phyloP scores from a whole-genome alignment of 208 protist genomes.

The Trypanosoma brucei region DNA sequence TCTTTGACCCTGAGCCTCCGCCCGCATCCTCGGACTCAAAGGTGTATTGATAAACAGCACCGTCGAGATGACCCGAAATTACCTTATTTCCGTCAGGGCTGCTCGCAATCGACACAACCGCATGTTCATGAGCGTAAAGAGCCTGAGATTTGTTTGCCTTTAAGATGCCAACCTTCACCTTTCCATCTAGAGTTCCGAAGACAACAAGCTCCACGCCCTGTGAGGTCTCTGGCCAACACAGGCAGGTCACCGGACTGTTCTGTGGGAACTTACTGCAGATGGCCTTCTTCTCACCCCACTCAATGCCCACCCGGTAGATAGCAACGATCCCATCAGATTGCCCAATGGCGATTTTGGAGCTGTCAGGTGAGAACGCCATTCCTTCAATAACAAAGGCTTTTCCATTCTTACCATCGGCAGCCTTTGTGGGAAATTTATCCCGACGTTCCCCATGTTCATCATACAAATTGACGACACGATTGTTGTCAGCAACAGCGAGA shows the following conservation, averaged over 20 bases:
- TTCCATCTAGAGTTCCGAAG: constrained; percentile 93
- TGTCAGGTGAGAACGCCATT: constrained; percentile 96
- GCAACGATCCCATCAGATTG: constrained; percentile 96
- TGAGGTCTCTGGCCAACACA: constrained; percentile 89
- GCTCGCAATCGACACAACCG: constrained; percentile 78
- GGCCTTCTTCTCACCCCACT: constrained; percentile 97
- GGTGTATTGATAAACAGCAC: constrained; percentile 80
- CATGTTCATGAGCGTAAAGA: constrained; percentile 90
- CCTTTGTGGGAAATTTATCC: constrained; percentile 94
- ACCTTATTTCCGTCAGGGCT: constrained; percentile 80
- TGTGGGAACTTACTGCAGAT: constrained; percentile 97
- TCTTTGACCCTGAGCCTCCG: constrained; percentile 62
- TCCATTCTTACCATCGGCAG: constrained; percentile 82
- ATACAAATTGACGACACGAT: constrained; percentile 91
- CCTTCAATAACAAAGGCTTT: constrained; percentile 87
- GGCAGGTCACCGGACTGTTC: constrained; percentile 83
- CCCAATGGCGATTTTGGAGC: constrained; percentile 91
- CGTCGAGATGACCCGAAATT: constrained; percentile 92
- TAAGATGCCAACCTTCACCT: constrained; percentile 91
- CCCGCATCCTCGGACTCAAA: constrained; percentile 82
- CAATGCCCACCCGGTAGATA: constrained; percentile 95
- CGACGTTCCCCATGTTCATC: constrained; percentile 93
- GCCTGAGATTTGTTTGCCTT: constrained; percentile 92
- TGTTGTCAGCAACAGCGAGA: constrained; percentile 87
- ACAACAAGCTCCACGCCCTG: constrained; percentile 92